These are phyloP conservation scores for Gossypium australe DNA, from an alignment of 345 rosid genomes.

Conservation along the genomic window DNA sequence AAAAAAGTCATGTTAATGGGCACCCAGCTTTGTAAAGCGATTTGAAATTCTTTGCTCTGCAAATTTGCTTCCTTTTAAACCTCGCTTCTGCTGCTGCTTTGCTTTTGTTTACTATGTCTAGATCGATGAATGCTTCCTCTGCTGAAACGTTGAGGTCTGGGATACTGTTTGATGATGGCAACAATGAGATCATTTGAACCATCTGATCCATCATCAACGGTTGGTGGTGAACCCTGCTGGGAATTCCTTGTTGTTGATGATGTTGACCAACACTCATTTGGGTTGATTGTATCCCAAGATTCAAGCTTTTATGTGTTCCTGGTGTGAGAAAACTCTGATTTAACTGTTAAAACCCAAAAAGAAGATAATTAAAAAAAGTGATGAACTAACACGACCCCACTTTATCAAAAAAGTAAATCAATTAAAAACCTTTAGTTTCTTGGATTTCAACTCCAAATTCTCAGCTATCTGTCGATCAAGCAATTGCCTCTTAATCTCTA, in stretches of 20 bases:
- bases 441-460: slow-evolving; percentile 23
- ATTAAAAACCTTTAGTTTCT: slow-evolving; percentile 17
- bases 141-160: slow-evolving; percentile 22
- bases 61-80: slow-evolving; percentile 29
- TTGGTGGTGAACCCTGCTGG: neutral
- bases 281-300: neutral
- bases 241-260: neutral
- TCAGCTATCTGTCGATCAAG: slow-evolving; percentile 9
- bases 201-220: slow-evolving; percentile 4
- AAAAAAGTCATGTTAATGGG: neutral
- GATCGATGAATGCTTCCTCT: neutral
- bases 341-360: neutral
- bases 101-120: neutral
- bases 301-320: no score
- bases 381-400: neutral
- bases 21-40: neutral
- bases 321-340: neutral
- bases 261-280: neutral
- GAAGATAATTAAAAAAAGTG: no score
- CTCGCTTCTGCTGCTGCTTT: slow-evolving; percentile 31
- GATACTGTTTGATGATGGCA: neutral
- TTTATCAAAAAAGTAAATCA: neutral
- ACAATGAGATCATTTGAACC: neutral
- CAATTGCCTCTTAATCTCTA: slow-evolving; percentile 4
- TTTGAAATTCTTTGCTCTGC: slow-evolving; percentile 18